These are phyloP conservation scores for Triticum timopheevii DNA, from an alignment of 176 grass and related monocot genomes.

Conservation along the genomic window DNA sequence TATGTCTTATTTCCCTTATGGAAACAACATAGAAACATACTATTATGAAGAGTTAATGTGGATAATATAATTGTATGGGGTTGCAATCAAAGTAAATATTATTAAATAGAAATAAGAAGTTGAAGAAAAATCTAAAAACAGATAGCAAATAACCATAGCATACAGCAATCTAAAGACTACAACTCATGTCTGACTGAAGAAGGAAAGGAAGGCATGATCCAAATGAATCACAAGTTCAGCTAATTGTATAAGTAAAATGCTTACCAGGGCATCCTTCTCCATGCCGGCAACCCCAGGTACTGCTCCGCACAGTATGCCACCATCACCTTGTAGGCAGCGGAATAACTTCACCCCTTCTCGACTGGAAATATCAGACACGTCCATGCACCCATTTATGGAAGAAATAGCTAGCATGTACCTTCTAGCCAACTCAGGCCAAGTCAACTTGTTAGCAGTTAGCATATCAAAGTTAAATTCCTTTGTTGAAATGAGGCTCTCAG, in stretches of 20 bases:
- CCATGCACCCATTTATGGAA: conserved; percentile 66
- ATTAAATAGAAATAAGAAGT: neutral
- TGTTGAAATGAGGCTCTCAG: conserved; percentile 52
- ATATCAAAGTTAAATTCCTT: conserved; percentile 81
- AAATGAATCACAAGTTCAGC: conserved; percentile 21
- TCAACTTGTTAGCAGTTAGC: conserved; percentile 81
- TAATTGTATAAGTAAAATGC: conserved; percentile 28
- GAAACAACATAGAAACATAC: conserved; percentile 7
- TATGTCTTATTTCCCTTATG: neutral
- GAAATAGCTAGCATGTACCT: conserved; percentile 87
- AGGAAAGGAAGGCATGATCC: neutral
- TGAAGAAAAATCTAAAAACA: conserved; percentile 1
- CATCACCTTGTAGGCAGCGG: conserved; percentile 91
- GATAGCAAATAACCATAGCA: conserved; percentile 17
- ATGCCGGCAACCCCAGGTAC: conserved; percentile 85
- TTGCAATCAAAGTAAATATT: neutral
- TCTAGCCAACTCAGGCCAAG: conserved; percentile 93
- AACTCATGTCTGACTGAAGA: conserved; percentile 12
- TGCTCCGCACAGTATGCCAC: conserved; percentile 85
- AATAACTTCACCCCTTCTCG: conserved; percentile 91
- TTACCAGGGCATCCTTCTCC: conserved; percentile 96
- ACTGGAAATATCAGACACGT: conserved; percentile 81
- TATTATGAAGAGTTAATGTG: neutral
- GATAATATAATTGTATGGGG: neutral
- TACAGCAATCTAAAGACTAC: conserved; percentile 10